Conservation (phyloP, 2,329 filamentous ascomycete species). For the Rhinocladiella similis region DNA sequence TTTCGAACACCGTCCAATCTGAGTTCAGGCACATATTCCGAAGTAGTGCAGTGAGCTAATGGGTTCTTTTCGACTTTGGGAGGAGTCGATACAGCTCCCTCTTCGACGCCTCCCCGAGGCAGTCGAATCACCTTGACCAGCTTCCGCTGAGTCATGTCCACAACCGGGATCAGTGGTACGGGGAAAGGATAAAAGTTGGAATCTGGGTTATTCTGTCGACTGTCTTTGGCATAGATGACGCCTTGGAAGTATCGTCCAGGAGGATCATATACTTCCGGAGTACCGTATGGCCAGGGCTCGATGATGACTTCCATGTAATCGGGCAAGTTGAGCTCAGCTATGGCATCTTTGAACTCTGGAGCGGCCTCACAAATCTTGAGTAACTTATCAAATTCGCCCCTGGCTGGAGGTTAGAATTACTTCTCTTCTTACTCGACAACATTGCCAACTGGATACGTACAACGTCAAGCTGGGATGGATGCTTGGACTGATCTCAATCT, state of each 20-base stretch:
- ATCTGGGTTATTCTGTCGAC: conserved; percentile 49
- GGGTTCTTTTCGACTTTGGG: conserved; percentile 45
- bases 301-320: conserved; percentile 52
- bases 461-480: conserved; percentile 45
- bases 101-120: conserved; percentile 47
- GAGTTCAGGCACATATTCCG: conserved; percentile 55
- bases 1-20: conserved; percentile 49
- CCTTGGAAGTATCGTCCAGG: conserved; percentile 55
- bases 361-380: conserved; percentile 53
- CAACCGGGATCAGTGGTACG: conserved; percentile 59
- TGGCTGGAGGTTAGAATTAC: not conserved
- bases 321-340: conserved; percentile 54
- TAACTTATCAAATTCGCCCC: conserved; percentile 47
- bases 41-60: conserved; percentile 53
- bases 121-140: conserved; percentile 60
- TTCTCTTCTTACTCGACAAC: too few relatives aligned
- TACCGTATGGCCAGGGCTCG: conserved; percentile 60
- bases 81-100: conserved; percentile 48
- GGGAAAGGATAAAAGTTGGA: conserved; percentile 65
- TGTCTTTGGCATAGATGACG: conserved; percentile 54
- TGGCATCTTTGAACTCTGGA: conserved; percentile 52
- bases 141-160: conserved; percentile 57
- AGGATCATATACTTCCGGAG: conserved; percentile 49
- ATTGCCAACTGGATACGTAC: conserved; percentile 12
- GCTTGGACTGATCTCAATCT: too few relatives aligned